Conservation (phyloP, 2,329 filamentous ascomycete species). For the Ophiostoma novo-ulmi region DNA sequence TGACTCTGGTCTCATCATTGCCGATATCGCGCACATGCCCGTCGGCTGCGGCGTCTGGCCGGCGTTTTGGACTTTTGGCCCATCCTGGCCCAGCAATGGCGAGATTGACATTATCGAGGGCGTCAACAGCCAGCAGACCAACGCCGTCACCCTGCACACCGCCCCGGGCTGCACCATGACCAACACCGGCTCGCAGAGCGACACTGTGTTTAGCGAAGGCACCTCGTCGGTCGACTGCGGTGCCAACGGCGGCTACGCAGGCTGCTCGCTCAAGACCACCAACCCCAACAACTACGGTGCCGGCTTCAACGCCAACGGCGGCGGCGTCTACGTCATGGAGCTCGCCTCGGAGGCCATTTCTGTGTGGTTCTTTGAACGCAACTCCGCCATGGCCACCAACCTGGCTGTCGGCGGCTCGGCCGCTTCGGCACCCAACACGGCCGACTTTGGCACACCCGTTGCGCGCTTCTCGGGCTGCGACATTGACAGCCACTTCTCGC, state of each 20-base stretch:
- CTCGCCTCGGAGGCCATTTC: slow-evolving; percentile 69
- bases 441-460: slow-evolving; percentile 61
- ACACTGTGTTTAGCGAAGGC: slow-evolving; percentile 40
- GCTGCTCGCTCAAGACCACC: slow-evolving; percentile 54
- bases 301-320: slow-evolving; percentile 64
- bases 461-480: slow-evolving; percentile 69
- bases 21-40: slow-evolving; percentile 75
- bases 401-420: slow-evolving; percentile 42
- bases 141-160: slow-evolving; percentile 66
- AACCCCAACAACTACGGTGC: slow-evolving; percentile 56
- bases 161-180: slow-evolving; percentile 53
- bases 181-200: slow-evolving; percentile 44
- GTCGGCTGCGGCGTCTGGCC: slow-evolving; percentile 71
- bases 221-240: slow-evolving; percentile 34
- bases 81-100: slow-evolving; percentile 63
- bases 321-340: slow-evolving; percentile 69
- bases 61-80: slow-evolving; percentile 64
- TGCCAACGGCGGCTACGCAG: slow-evolving; percentile 41
- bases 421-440: slow-evolving; percentile 60
- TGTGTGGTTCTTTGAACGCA: slow-evolving; percentile 76
- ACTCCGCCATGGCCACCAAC: slow-evolving; percentile 30
- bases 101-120: slow-evolving; percentile 81
- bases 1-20: slow-evolving; percentile 63
- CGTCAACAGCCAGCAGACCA: slow-evolving; percentile 57
- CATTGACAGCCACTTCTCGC: slow-evolving; percentile 62